phyloP scores from a whole-genome alignment of 2,329 filamentous ascomycete species.

The Dactylellina haptotyla region DNA sequence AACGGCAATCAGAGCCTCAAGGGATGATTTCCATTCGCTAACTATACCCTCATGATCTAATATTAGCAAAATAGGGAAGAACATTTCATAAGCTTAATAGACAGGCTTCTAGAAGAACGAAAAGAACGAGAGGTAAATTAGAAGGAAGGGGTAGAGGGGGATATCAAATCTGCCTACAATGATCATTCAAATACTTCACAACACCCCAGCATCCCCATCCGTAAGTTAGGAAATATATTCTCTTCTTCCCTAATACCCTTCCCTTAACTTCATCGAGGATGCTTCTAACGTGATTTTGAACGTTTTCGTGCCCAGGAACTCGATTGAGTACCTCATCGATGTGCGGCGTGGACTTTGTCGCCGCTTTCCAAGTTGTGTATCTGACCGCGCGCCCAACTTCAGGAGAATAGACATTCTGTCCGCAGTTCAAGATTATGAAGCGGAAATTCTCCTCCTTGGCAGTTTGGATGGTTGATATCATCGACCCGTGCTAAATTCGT shows the following conservation, averaged over 20 bases:
- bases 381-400: constrained; percentile 53
- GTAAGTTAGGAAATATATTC: constrained; percentile 48
- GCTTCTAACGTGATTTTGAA: constrained; percentile 55
- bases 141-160: neutral
- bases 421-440: constrained; percentile 56
- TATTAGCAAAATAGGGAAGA: neutral
- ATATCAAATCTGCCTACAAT: constrained; percentile 4
- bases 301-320: constrained; percentile 55
- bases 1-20: constrained; percentile 44
- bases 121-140: neutral
- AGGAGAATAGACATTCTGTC: constrained; percentile 55
- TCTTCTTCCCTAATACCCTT: constrained; percentile 24
- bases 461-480: constrained; percentile 54
- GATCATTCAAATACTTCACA: constrained; percentile 41
- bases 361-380: constrained; percentile 55
- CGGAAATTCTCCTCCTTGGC: constrained; percentile 54
- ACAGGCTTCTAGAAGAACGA: neutral
- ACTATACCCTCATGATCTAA: constrained; percentile 2
- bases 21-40: constrained; percentile 32
- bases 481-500: constrained; percentile 56
- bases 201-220: constrained; percentile 37
- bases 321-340: constrained; percentile 55
- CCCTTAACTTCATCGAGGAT: constrained; percentile 54
- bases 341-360: constrained; percentile 44
- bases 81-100: too few species aligned